Base-by-base conservation (phyloP, 371 early-diverging fungal species). In the Rhizomucor pusillus region DNA sequence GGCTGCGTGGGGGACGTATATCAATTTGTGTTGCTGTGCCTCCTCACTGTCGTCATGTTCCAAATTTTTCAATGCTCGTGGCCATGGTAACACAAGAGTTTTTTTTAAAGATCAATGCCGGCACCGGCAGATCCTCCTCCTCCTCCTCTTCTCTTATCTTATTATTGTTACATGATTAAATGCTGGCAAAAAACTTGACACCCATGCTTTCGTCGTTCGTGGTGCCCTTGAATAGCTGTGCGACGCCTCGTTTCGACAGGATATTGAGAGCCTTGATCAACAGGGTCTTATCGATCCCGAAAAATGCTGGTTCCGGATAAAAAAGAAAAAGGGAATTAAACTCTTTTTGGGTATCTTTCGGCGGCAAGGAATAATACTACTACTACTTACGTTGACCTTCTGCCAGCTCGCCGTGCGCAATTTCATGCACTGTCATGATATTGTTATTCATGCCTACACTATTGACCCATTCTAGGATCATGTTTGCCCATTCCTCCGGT, bases 401-500 rank as follows among this genome's bases (percentile, higher is more conserved):
- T n/a, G 85, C 79, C 36, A 73, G 56, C 33, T 93, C 93, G 13
- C 92, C 92, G 57, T 91, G 87, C 9, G 89, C 73, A 48, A 94
- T 77, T 66, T 93, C 94, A 61, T 89, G 92, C 36, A 85, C 70
- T 1, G 93, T 95, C 56, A 91, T 75, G 43, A 95, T 88, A 3
- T 90, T 79, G 62, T 89, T 89, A 60, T 82, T 82, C 63, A 86
- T 73, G 11, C 94, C 94, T 48, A 41, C 36, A 9, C 45, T 39
- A 51, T 57, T 70, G 66, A 91, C 95, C 93, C 92, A 94, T 52
- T 79, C 71, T 60, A 84, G 82, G 14, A 95, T 82, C 57, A 89
- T 55, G 24, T 75, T 58, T 0, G 92, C 93, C 95, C 95, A 95
- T 47, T 91, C 93, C 34, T 91, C 92, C 9, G 92, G 94, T 66